A percentile compares a stretch with the other conserved stretches of the same genome.
These are phyloP conservation scores for Chrysoporthe deuterocubensis DNA, from an alignment of 2,329 filamentous ascomycete species.

Conservation along the genomic window DNA sequence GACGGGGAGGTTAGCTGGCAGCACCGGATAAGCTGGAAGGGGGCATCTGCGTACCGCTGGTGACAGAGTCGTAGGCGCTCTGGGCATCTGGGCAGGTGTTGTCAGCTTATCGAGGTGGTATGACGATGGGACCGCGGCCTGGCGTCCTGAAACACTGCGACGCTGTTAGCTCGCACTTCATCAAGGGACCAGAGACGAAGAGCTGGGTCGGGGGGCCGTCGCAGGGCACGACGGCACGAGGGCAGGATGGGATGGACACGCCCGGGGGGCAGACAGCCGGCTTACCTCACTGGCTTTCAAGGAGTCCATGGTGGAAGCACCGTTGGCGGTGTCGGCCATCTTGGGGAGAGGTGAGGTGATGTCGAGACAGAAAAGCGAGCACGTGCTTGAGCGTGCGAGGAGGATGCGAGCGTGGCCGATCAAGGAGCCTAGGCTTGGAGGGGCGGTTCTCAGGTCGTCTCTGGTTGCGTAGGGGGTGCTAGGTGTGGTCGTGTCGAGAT, in stretches of 20 bases:
- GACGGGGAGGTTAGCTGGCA: slow-evolving; percentile 9
- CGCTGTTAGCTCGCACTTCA: slow-evolving; percentile 38
- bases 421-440: not conserved
- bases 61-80: slow-evolving; percentile 52
- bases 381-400: not conserved
- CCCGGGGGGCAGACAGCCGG: slow-evolving; percentile 21
- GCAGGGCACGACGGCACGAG: not conserved
- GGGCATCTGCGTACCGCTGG: slow-evolving; percentile 45
- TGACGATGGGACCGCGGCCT: slow-evolving; percentile 22
- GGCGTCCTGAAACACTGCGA: slow-evolving; percentile 40
- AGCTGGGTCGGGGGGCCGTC: not conserved
- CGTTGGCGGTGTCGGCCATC: slow-evolving; percentile 55
- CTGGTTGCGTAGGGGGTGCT: not conserved
- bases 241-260: not conserved
- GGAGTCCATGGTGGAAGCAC: slow-evolving; percentile 48
- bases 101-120: slow-evolving; percentile 40
- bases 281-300: slow-evolving; percentile 60
- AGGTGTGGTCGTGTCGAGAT: not conserved
- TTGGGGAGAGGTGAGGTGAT: slow-evolving; percentile 23
- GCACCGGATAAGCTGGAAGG: not conserved
- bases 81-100: slow-evolving; percentile 47
- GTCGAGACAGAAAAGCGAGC: slow-evolving; percentile 1
- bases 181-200: not conserved
- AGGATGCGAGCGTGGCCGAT: not conserved
- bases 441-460: not conserved